phyloP scores from a whole-genome alignment of 208 protist species.

The Leishmania guyanensis region DNA sequence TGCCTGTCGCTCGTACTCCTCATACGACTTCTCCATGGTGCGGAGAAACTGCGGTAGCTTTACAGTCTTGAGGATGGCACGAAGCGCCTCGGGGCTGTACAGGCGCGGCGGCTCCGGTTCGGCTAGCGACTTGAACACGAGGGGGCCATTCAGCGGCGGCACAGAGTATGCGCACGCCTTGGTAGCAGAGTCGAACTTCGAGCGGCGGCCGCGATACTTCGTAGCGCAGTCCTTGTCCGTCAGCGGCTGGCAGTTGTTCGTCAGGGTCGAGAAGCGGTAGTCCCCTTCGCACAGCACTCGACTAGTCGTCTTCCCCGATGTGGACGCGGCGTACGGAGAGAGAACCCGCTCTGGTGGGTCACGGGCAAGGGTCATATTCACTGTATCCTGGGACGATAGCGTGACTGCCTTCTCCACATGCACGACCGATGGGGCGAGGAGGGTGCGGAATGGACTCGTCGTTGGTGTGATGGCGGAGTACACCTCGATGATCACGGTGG shows the following conservation, averaged over 20 bases:
- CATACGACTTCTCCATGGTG: constrained; percentile 24
- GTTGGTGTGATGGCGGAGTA: constrained; percentile 16
- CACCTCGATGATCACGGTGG: constrained; percentile 14
- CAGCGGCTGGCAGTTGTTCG: constrained; percentile 22
- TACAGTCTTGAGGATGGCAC: constrained; percentile 7
- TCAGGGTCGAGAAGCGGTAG: constrained; percentile 25
- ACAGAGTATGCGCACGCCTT: constrained; percentile 10
- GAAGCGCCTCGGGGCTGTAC: constrained; percentile 21
- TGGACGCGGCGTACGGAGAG: constrained; percentile 24
- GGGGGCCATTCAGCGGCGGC: constrained; percentile 25
- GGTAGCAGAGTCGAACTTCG: constrained; percentile 17
- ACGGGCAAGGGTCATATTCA: constrained; percentile 22
- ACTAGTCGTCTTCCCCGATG: constrained; percentile 12
- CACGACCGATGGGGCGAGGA: constrained; percentile 19
- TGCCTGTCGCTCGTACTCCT: background rate
- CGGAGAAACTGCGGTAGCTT: constrained; percentile 31
- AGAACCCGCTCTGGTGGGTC: constrained; percentile 23
- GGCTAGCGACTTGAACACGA: constrained; percentile 15
- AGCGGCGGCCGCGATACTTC: constrained; percentile 28
- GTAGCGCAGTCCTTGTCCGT: constrained; percentile 20
- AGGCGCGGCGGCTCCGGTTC: constrained; percentile 22
- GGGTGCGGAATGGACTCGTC: constrained; percentile 23
- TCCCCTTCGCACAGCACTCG: constrained; percentile 31
- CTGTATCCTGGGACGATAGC: constrained; percentile 7
- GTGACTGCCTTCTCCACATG: constrained; percentile 11